These are phyloP conservation scores for Lindgomyces ingoldianus DNA, from an alignment of 495 filamentous ascomycete species.

Conservation along the genomic window DNA sequence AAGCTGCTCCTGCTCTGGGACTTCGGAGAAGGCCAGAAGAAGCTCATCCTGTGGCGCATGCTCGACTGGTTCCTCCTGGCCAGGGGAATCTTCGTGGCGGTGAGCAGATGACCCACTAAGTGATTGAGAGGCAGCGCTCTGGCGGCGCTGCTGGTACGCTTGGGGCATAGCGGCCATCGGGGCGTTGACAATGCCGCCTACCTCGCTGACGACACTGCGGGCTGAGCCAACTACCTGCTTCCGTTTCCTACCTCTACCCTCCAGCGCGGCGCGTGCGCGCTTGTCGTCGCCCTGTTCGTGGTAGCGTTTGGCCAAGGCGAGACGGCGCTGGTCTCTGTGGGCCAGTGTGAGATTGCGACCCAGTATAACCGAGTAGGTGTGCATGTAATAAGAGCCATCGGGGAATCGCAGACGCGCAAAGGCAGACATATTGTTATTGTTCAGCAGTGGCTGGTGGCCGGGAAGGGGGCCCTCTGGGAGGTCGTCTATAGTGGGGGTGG, in stretches of 20 bases:
- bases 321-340: constrained; percentile 27
- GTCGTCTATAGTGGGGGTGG: not conserved
- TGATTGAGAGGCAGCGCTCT: constrained; percentile 34
- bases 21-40: constrained; percentile 25
- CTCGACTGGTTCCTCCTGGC: constrained; percentile 21
- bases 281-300: constrained; percentile 18
- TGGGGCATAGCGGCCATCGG: constrained; percentile 13
- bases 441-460: not conserved
- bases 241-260: constrained; percentile 13
- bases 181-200: constrained; percentile 32
- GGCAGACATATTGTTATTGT: constrained; percentile 40
- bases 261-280: constrained; percentile 2
- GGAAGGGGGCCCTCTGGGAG: not conserved
- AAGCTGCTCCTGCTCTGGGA: constrained; percentile 17
- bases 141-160: constrained; percentile 29
- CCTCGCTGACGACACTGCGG: constrained; percentile 34
- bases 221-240: not conserved
- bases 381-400: constrained; percentile 74
- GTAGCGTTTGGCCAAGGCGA: constrained; percentile 13
- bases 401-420: constrained; percentile 72
- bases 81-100: constrained; percentile 9
- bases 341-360: constrained; percentile 59
- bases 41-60: constrained; percentile 27
- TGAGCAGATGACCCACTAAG: constrained; percentile 21
- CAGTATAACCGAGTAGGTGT: constrained; percentile 64